A percentile compares a stretch with the other conserved stretches of the same genome.
Conservation (phyloP, 2,329 filamentous ascomycete genomes). For the Hypoxylon sp. region DNA sequence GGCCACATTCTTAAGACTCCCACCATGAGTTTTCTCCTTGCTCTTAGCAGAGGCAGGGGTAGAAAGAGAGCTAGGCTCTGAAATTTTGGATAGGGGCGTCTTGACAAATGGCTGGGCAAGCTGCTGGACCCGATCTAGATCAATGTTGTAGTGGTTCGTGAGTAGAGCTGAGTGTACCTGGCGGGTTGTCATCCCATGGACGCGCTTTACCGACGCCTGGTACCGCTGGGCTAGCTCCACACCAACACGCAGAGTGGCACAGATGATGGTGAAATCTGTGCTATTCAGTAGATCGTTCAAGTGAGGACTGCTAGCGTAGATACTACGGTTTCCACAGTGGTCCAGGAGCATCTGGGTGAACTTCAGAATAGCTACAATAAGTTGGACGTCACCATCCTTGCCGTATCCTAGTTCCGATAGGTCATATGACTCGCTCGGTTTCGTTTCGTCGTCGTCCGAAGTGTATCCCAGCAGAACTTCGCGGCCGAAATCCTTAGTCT, state of each 20-base stretch:
- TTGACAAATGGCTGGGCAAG: slow-evolving; percentile 85
- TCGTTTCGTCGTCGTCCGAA: slow-evolving; percentile 60
- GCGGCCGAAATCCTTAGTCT: slow-evolving; percentile 77
- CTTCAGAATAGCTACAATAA: slow-evolving; percentile 80
- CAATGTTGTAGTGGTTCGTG: slow-evolving; percentile 83
- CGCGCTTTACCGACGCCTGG: slow-evolving; percentile 84
- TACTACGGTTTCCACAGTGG: slow-evolving; percentile 94
- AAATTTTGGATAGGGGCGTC: slow-evolving; percentile 63
- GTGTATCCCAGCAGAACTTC: slow-evolving; percentile 69
- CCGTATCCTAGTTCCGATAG: slow-evolving; percentile 70
- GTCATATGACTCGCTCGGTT: slow-evolving; percentile 56
- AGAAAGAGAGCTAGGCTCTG: slow-evolving; percentile 60
- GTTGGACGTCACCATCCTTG: slow-evolving; percentile 78
- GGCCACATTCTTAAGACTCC: slow-evolving; percentile 57
- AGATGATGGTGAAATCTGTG: slow-evolving; percentile 80
- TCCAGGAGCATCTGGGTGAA: slow-evolving; percentile 91
- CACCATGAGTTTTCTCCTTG: slow-evolving; percentile 71
- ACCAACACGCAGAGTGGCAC: slow-evolving; percentile 79
- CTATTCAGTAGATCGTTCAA: slow-evolving; percentile 90
- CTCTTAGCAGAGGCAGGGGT: slow-evolving; percentile 71
- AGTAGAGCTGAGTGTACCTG: slow-evolving; percentile 77
- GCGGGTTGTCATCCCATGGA: slow-evolving; percentile 66
- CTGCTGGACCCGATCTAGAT: slow-evolving; percentile 82
- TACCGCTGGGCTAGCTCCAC: slow-evolving; percentile 92
- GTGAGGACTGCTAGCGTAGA: slow-evolving; percentile 93